Conservation (phyloP, 2,329 filamentous ascomycete species). For the Coniella lustricola region DNA sequence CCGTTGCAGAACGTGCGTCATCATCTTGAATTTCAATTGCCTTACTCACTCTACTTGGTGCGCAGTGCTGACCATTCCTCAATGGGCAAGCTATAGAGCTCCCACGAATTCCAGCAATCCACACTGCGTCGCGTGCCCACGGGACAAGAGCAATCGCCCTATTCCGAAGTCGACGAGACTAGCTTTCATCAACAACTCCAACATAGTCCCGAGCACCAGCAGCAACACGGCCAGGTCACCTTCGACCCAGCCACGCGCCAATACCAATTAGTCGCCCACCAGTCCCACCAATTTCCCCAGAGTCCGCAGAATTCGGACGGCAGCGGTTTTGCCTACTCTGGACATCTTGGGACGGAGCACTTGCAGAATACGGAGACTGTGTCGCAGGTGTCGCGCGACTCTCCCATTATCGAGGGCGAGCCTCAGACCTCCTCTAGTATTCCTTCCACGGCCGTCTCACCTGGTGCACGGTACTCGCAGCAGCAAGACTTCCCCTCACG, state of each 20-base stretch:
- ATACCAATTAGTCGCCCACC: constrained; percentile 20
- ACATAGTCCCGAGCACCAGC: constrained; percentile 30
- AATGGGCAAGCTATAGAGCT: constrained; percentile 27
- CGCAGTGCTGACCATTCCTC: neutral
- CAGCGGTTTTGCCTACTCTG: constrained; percentile 29
- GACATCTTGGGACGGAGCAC: constrained; percentile 31
- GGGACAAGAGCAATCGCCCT: constrained; percentile 34
- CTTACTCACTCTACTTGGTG: no score
- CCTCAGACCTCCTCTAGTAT: constrained; percentile 30
- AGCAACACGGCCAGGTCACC: constrained; percentile 30
- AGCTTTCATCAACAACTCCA: constrained; percentile 32
- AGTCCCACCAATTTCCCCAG: constrained; percentile 24
- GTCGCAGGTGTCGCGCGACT: constrained; percentile 58
- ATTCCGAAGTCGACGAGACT: constrained; percentile 35
- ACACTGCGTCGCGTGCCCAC: constrained; percentile 43
- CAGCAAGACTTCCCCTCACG: constrained; percentile 30
- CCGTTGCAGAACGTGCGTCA: constrained; percentile 37
- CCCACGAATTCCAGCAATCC: constrained; percentile 31
- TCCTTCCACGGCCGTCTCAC: constrained; percentile 32
- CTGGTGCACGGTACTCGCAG: constrained; percentile 33
- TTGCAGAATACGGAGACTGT: constrained; percentile 51
- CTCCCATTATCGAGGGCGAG: constrained; percentile 45
- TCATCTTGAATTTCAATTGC: no score
- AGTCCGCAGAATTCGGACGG: constrained; percentile 26
- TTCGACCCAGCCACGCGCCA: constrained; percentile 30